Evolutionary conservation across 257 asterid genomes (phyloP).

Genomic region (Fraxinus anomala): DNA sequence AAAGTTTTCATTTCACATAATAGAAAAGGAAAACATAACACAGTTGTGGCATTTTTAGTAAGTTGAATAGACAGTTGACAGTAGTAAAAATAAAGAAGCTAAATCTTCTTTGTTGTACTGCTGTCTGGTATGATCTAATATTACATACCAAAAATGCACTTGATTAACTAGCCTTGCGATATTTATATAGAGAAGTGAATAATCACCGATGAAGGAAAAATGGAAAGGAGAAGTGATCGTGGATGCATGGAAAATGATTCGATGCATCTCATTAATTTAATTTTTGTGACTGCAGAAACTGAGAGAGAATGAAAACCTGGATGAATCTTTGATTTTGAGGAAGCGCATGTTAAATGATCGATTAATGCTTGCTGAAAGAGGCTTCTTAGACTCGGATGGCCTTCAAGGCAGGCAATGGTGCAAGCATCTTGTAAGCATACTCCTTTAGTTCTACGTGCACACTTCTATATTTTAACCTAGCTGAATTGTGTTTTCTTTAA

Average conservation of each 20-base stretch:
- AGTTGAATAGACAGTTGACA: background rate
- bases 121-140: background rate
- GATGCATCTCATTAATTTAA: background rate
- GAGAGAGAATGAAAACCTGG: slow-evolving; percentile 35
- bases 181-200: background rate
- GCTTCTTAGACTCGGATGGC: slow-evolving; percentile 79
- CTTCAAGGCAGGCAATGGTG: slow-evolving; percentile 74
- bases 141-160: background rate
- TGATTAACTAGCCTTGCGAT: background rate
- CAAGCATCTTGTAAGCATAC: slow-evolving; percentile 76
- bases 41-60: background rate
- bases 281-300: slow-evolving; percentile 47
- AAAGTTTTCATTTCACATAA: background rate
- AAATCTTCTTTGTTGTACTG: background rate
- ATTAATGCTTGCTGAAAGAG: slow-evolving; percentile 81
- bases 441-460: background rate
- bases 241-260: background rate
- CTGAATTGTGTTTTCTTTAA: background rate
- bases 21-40: background rate
- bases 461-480: background rate
- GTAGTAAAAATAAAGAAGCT: background rate
- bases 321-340: slow-evolving; percentile 42
- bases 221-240: background rate
- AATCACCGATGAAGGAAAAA: background rate
- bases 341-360: slow-evolving; percentile 71